Evolutionary conservation across 345 rosid genomes (phyloP).

Genomic region (Citrus inodora): DNA sequence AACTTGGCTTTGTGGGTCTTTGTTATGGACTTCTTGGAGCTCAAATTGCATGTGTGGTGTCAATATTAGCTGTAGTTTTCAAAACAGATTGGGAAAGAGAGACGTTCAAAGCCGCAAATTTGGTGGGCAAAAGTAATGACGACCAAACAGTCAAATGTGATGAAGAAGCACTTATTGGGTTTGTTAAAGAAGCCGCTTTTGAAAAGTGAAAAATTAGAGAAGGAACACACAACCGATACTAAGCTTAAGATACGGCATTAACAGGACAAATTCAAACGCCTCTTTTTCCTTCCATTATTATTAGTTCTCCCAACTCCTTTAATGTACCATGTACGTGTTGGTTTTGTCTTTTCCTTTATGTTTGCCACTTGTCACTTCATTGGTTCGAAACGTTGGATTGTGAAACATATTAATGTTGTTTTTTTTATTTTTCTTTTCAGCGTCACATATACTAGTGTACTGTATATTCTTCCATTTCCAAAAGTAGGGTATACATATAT

Average conservation of each 20-base stretch:
- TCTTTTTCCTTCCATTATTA: neutral
- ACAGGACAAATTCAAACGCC: slow-evolving; percentile 15
- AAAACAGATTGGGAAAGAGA: slow-evolving; percentile 80
- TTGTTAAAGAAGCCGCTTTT: neutral
- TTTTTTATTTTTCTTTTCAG: neutral
- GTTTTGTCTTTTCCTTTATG: slow-evolving; percentile 4
- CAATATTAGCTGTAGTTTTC: slow-evolving; percentile 59
- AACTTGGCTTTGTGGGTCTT: slow-evolving; percentile 73
- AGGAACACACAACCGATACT: neutral
- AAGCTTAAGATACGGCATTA: neutral
- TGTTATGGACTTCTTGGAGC: slow-evolving; percentile 87
- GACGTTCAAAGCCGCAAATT: slow-evolving; percentile 55
- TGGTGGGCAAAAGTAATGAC: slow-evolving; percentile 47
- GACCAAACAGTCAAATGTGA: slow-evolving; percentile 41
- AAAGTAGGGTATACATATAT: neutral
- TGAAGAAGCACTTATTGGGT: slow-evolving; percentile 20
- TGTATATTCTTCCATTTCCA: neutral
- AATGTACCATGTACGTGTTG: neutral
- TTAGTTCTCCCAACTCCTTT: neutral
- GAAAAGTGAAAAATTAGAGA: neutral
- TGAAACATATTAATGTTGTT: neutral
- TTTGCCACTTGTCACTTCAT: neutral
- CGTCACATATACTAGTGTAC: neutral
- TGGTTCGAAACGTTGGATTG: neutral
- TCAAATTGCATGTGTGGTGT: slow-evolving; percentile 68